Evolutionary conservation across 2,329 filamentous ascomycete species (phyloP), one percentile per base, ranked within the genome.

Genomic region (Fusarium sp.): DNA sequence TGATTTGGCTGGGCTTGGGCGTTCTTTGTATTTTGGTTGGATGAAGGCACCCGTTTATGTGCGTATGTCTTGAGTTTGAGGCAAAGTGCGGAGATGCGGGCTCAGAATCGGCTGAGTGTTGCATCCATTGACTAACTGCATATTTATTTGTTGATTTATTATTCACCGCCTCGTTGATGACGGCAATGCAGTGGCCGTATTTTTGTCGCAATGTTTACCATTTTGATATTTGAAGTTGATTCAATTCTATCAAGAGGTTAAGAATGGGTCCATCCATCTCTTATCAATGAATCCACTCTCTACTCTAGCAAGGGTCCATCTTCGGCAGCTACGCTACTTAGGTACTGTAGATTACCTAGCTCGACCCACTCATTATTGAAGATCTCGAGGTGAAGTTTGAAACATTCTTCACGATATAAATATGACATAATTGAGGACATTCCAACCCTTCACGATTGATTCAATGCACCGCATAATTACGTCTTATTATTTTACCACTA

Each of bases 81-180:
- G 44, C 23, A 37, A 64, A 57, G 40, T 70, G 61, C 56, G 52
- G 66, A 69, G 65, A 55, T 41, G 47, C 31, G 53, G 37, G 37
- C 33, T 34, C 42, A 45, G 26, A 64, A 67, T 69, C 52, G 66
- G 63, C 62, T 67, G 66, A 70, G 41, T 56, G 66, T 69, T 44
- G 52, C 47, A 69, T 59, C 44, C 13, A 7, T 38, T 61, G 31
- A 53, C 53, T 51, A 46, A 51, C 20, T 64, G 51, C 51, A 64
- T 64, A 11, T 45, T 41, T 26, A 12, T 36, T 26, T 50, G 33
- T 20, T 30, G 30, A 11, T 33, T 10, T 15, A 28, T 10, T 15
- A 28, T 52, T 62, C 57, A 62, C 59, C 59, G 57, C 59, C 26
- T 41, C 34, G 28, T n/a, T 20, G 34, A 38, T 37, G n/a, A 15